Evolutionary conservation across 139 green algal genomes (phyloP).

Genomic region (Edaphochlamys debaryana): DNA sequence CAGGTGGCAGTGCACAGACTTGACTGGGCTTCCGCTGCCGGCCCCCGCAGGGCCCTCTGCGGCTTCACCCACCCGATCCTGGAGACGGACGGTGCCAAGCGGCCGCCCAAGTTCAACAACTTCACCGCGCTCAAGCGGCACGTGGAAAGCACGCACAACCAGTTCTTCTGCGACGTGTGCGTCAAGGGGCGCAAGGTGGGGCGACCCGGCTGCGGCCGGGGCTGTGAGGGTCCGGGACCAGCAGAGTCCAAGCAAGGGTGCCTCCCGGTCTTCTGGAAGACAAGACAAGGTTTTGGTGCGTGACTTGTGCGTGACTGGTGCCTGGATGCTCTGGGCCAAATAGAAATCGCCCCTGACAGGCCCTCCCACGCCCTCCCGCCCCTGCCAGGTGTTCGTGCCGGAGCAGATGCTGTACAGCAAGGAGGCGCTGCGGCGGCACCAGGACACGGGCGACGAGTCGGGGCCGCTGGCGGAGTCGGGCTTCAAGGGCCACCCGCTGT

Average conservation of each 20-base stretch:
- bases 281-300: too few species aligned
- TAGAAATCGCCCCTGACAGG: too few species aligned
- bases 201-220: too few species aligned
- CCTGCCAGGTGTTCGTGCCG: slow-evolving; percentile 84
- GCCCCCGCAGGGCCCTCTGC: slow-evolving; percentile 71
- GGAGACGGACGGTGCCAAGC: slow-evolving; percentile 10
- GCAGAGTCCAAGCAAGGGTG: too few species aligned
- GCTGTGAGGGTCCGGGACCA: too few species aligned
- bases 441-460: slow-evolving; percentile 73
- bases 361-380: background rate
- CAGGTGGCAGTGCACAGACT: too few species aligned
- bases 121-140: slow-evolving; percentile 76
- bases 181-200: slow-evolving; percentile 86
- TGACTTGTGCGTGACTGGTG: too few species aligned
- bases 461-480: slow-evolving; percentile 82
- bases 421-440: slow-evolving; percentile 82
- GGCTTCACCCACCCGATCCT: slow-evolving; percentile 83
- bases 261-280: too few species aligned
- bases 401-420: slow-evolving; percentile 94
- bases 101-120: slow-evolving; percentile 53
- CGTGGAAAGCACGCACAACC: slow-evolving; percentile 65
- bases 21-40: too few species aligned
- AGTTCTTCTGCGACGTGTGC: slow-evolving; percentile 93
- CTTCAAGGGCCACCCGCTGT: slow-evolving; percentile 85
- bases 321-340: too few species aligned